phyloP scores from a whole-genome alignment of 1,139 yeast genomes.

The Saccharomyces pastorianus region DNA sequence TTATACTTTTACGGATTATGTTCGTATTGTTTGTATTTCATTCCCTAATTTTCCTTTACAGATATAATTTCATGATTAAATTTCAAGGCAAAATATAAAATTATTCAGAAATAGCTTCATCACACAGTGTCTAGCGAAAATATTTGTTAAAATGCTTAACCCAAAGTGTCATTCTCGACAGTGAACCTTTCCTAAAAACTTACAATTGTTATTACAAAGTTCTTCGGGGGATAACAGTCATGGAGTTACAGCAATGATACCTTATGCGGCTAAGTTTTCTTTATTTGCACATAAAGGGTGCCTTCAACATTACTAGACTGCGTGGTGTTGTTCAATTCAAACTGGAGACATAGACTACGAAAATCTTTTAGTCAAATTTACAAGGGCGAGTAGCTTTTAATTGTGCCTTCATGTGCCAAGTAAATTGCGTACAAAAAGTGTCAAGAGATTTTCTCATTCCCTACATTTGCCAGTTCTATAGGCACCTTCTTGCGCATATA shows the following conservation, averaged over 20 bases:
- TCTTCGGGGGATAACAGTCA: neutral
- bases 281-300: neutral
- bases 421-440: neutral
- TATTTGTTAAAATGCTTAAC: neutral
- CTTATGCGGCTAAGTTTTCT: neutral
- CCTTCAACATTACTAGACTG: neutral
- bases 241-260: neutral
- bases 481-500: neutral
- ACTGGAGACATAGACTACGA: neutral
- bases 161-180: neutral
- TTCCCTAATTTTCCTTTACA: neutral
- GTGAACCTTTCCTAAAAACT: neutral
- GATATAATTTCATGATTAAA: neutral
- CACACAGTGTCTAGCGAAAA: neutral
- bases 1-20: too few relatives aligned
- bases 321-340: neutral
- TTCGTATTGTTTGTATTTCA: neutral
- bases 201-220: too few relatives aligned
- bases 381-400: neutral
- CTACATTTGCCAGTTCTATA: neutral
- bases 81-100: neutral
- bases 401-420: neutral
- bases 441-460: neutral
- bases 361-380: neutral
- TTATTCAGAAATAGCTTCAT: neutral